A percentile compares a stretch with the other conserved stretches of the same genome.
These are phyloP conservation scores for Haematococcus lacustris DNA, from an alignment of 139 green algal genomes.

Conservation along the genomic window DNA sequence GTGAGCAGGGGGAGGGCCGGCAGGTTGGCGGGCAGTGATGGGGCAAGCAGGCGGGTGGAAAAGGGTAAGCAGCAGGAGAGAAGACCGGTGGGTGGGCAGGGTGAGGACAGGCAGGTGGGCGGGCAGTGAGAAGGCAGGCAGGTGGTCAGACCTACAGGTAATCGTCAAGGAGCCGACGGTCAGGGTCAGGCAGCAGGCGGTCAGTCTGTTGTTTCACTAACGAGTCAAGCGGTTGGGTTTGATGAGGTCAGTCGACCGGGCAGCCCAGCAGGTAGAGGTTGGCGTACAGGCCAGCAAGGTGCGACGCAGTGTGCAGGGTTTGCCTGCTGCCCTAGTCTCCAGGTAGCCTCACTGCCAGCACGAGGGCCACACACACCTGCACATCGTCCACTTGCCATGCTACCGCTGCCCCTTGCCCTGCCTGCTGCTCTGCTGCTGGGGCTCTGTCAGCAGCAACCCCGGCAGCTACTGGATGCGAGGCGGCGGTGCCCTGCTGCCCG, in stretches of 20 bases:
- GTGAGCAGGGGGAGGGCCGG: background rate
- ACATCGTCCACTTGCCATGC: background rate
- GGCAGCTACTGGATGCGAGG: too few relatives aligned
- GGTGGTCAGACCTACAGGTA: background rate
- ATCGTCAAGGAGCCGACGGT: background rate
- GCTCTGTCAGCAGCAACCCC: too few relatives aligned
- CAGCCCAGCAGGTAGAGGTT: background rate
- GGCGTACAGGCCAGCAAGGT: background rate
- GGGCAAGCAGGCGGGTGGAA: too few relatives aligned
- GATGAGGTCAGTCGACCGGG: background rate
- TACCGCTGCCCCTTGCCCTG: background rate
- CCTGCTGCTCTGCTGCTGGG: background rate
- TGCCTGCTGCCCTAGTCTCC: background rate
- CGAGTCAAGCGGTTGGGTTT: background rate
- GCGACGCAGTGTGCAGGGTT: background rate
- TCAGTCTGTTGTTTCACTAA: too few relatives aligned
- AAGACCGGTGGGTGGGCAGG: background rate
- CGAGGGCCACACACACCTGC: background rate
- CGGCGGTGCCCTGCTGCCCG: background rate
- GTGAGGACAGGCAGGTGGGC: background rate
- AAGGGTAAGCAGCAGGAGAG: background rate
- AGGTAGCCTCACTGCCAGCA: background rate
- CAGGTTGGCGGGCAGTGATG: background rate
- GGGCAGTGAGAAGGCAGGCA: background rate
- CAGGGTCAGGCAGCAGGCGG: too few relatives aligned